Conservation (phyloP, 371 early-diverging fungal genomes). For the Lichtheimia corymbifera region DNA sequence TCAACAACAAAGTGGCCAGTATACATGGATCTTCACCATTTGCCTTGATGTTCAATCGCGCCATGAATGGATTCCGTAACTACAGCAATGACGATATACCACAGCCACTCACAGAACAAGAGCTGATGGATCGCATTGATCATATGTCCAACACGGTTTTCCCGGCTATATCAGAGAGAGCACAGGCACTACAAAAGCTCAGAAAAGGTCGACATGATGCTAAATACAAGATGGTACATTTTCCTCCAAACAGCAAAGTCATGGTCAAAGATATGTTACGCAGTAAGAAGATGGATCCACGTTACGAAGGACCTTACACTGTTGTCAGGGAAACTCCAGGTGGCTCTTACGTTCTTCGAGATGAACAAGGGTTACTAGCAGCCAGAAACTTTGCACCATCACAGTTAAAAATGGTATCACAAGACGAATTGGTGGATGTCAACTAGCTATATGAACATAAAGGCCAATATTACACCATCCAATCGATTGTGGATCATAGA, state of each 20-base stretch:
- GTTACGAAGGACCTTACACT: constrained; percentile 12
- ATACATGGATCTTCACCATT: constrained; percentile 9
- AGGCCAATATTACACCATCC: background rate
- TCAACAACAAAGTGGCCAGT: constrained; percentile 9
- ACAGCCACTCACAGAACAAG: background rate
- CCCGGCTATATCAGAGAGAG: constrained; percentile 22
- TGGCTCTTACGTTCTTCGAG: constrained; percentile 14
- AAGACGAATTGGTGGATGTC: constrained; percentile 11
- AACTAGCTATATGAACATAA: constrained; percentile 7
- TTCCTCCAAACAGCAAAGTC: constrained; percentile 10
- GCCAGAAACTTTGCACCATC: constrained; percentile 18
- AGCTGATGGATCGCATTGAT: background rate
- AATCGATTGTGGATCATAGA: constrained; percentile 9
- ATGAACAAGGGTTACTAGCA: constrained; percentile 13
- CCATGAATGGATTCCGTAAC: constrained; percentile 10
- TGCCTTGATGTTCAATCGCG: constrained; percentile 18
- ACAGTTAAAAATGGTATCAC: constrained; percentile 16
- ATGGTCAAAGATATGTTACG: background rate
- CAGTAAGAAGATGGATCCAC: background rate
- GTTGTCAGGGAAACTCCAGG: constrained; percentile 14
- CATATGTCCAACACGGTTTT: constrained; percentile 21
- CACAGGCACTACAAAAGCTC: background rate
- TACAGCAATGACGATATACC: background rate
- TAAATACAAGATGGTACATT: constrained; percentile 8
- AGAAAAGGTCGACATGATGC: background rate